Conservation (phyloP, 495 filamentous ascomycete genomes). For the Cercophora samala region DNA sequence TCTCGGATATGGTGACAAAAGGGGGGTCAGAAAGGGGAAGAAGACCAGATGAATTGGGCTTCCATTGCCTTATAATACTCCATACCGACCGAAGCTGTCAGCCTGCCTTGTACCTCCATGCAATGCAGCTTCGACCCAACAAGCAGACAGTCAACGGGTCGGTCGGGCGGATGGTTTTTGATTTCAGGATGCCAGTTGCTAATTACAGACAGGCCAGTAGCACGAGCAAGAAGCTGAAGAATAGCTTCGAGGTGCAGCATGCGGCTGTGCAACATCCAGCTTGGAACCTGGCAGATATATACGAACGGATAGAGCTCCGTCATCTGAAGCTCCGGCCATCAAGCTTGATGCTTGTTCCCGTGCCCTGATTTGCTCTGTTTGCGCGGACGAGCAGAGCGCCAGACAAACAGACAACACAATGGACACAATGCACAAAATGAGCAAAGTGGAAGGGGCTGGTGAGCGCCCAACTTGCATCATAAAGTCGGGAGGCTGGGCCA, state of each 20-base stretch:
- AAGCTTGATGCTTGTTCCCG: neutral
- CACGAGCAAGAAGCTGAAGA: neutral
- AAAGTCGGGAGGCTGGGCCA: slow-evolving; percentile 34
- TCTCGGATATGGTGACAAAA: neutral
- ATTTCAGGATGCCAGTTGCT: neutral
- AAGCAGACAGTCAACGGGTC: neutral
- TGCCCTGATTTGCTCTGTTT: neutral
- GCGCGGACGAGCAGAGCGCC: neutral
- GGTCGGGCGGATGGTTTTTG: neutral
- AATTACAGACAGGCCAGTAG: neutral
- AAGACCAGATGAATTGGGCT: neutral
- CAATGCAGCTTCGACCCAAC: neutral
- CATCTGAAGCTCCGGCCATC: neutral
- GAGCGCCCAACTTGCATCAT: neutral
- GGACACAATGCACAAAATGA: neutral
- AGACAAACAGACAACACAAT: neutral
- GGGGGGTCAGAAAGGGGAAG: neutral
- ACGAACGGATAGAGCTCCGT: neutral
- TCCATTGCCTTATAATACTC: neutral
- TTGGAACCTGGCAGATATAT: neutral
- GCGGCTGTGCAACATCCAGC: neutral
- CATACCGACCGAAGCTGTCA: neutral
- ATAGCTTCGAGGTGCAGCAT: neutral
- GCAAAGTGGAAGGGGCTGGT: neutral
- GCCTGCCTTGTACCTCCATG: neutral